phyloP scores from a whole-genome alignment of 139 green algal genomes.

The Bryopsis sp. region DNA sequence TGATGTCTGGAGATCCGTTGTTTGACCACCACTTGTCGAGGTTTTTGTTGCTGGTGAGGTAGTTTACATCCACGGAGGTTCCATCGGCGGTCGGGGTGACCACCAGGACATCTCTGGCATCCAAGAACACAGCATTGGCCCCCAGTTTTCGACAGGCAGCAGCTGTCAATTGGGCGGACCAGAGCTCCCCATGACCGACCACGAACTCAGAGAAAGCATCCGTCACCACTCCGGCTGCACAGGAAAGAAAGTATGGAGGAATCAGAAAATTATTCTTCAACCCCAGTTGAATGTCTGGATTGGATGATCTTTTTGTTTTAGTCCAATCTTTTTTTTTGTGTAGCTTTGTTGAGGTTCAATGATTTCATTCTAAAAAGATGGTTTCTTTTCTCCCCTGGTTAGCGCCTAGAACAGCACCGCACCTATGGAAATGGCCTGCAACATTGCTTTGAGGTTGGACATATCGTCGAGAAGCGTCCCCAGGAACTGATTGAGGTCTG shows the following conservation, averaged over 20 bases:
- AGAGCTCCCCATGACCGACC: constrained; percentile 96
- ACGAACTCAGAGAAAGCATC: constrained; percentile 92
- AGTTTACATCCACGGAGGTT: constrained; percentile 78
- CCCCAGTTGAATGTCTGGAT: too few relatives aligned
- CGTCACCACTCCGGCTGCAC: constrained; percentile 72
- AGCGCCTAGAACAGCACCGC: neutral
- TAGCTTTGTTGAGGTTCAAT: too few relatives aligned
- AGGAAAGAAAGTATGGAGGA: neutral
- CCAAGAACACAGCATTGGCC: constrained; percentile 68
- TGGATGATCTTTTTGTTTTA: too few relatives aligned
- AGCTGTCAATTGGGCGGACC: constrained; percentile 77
- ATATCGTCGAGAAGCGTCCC: constrained; percentile 72
- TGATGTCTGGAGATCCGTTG: constrained; percentile 34
- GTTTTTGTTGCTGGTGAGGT: constrained; percentile 48
- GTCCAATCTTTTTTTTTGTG: too few relatives aligned
- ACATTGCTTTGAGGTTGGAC: constrained; percentile 86
- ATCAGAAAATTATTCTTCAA: too few relatives aligned
- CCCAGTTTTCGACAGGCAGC: constrained; percentile 49
- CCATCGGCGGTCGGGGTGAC: constrained; percentile 49
- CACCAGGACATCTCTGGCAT: constrained; percentile 88
- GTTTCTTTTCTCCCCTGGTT: too few relatives aligned
- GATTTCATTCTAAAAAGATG: too few relatives aligned
- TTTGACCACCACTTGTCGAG: constrained; percentile 65
- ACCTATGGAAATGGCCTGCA: constrained; percentile 85
- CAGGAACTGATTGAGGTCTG: constrained; percentile 65